Evolutionary conservation across 2,329 filamentous ascomycete species (phyloP).

Genomic region (Myriosclerotinia scirpicola): DNA sequence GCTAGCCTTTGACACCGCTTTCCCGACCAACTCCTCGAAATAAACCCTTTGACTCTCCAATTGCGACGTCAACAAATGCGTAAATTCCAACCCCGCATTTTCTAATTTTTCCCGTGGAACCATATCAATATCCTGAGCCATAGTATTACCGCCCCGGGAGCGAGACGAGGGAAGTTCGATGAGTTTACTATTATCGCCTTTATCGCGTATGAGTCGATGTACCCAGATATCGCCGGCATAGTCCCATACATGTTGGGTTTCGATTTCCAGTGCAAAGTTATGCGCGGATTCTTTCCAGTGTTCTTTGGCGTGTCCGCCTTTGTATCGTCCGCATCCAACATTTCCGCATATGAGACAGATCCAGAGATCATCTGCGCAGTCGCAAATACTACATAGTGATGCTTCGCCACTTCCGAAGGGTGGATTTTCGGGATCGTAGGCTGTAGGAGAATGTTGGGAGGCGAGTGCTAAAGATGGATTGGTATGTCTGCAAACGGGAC

Average conservation of each 20-base stretch:
- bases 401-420: constrained; percentile 63
- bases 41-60: constrained; percentile 90
- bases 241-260: constrained; percentile 96
- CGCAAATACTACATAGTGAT: constrained; percentile 78
- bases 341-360: constrained; percentile 92
- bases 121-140: constrained; percentile 56
- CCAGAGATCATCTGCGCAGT: constrained; percentile 82
- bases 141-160: constrained; percentile 16
- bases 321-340: constrained; percentile 91
- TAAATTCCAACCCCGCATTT: constrained; percentile 89
- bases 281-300: constrained; percentile 91
- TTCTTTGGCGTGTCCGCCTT: constrained; percentile 87
- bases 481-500: constrained; percentile 91
- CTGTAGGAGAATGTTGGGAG: constrained; percentile 32
- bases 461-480: constrained; percentile 52
- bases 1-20: constrained; percentile 84
- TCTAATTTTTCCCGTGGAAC: constrained; percentile 69
- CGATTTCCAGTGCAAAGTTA: constrained; percentile 88
- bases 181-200: constrained; percentile 79
- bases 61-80: constrained; percentile 87
- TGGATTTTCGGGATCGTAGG: constrained; percentile 51
- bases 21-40: constrained; percentile 88
- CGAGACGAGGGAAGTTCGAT: constrained; percentile 71
- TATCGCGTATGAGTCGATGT: constrained; percentile 90
- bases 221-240: constrained; percentile 96